Evolutionary conservation across 192 early-diverging fungal genomes (phyloP), one percentile per base, ranked within the genome.

Genomic region (Coemansia sp.): DNA sequence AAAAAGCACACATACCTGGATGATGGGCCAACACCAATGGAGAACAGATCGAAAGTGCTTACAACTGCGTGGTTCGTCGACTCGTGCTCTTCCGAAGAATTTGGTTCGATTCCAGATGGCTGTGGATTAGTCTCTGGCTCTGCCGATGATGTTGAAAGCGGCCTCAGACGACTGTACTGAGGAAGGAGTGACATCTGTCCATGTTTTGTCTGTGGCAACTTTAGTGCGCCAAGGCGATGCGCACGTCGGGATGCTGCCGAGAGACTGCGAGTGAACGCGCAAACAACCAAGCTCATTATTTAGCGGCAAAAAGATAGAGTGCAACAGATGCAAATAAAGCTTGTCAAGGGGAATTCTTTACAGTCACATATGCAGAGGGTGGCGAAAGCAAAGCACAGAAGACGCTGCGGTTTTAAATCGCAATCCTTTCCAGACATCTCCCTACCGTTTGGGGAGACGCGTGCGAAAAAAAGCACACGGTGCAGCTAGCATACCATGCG

Each of bases 1-100:
- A n/a, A n/a, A 41, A 55, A 25, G 22, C 25, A 63, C 38, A 44
- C 69, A 34, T 82, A 77, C 80, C 80, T 85, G 59, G 91, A 93
- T n/a, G 90, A 91, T 3, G 96, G 96, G 0, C 96, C 96, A 32
- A 98, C 88, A 24, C 96, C 96, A 65, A 98, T 95, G 14, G 92
- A 94, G 58, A 95, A 96, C 62, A 98, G 74, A 82, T 98, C 94
- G 82, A 98, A 98, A 0, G 92, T 93, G 56, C 89, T 92, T 25
- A 97, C 89, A 3, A 95, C 93, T 19, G 93, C 94, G 65, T 97
- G 93, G 74, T 70, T 64, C 19, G 80, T 77, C 51, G 73, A 68
- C 26, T 82, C 71, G 28, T 60, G 28, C 32, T 76, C 69, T 14
- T 68, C 65, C 10, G 77, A 64, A 26, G 71, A 47, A 49, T 54